A percentile compares a stretch with the other conserved stretches of the same genome.
Evolutionary conservation across 306 rosid genomes (phyloP).

Genomic region (Ormosia emarginata): DNA sequence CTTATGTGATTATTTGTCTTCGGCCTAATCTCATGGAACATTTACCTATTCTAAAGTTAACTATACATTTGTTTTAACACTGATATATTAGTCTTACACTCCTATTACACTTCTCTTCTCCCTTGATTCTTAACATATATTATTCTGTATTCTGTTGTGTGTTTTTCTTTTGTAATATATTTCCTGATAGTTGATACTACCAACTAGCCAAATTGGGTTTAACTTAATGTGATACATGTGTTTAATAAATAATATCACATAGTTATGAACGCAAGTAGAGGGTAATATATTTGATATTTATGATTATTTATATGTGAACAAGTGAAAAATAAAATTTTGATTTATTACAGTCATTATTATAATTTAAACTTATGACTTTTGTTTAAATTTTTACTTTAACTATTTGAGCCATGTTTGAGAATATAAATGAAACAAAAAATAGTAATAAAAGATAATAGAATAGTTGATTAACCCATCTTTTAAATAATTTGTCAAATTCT

Average conservation of each 20-base stretch:
- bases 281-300: not conserved
- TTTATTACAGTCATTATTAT: no score
- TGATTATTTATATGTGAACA: no score
- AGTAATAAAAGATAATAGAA: not conserved
- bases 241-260: not conserved
- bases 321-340: no score
- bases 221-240: not conserved
- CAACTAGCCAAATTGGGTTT: not conserved
- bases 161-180: not conserved
- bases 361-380: no score
- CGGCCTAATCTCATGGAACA: not conserved
- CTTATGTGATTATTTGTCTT: not conserved
- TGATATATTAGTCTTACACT: not conserved
- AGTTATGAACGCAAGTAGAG: not conserved
- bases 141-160: not conserved
- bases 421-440: no score
- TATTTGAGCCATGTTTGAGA: no score
- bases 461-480: not conserved
- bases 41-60: not conserved
- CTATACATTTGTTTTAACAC: not conserved
- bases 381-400: no score
- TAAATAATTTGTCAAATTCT: not conserved
- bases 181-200: not conserved
- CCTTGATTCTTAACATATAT: not conserved
- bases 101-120: not conserved